Conservation (phyloP, 306 rosid genomes). For the Oxytropis ochrocephala region DNA sequence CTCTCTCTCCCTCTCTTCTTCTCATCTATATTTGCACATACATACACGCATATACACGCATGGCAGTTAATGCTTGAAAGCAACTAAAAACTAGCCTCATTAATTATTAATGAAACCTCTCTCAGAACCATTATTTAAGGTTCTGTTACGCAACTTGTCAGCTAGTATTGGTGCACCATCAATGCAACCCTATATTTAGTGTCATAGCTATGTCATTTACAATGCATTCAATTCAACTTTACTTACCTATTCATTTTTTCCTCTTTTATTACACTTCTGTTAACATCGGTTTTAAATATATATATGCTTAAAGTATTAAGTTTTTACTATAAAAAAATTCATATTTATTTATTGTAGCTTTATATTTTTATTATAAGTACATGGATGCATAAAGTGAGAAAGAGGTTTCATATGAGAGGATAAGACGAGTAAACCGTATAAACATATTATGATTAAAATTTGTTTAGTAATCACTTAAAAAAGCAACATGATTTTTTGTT, state of each 20-base stretch:
- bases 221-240: not conserved
- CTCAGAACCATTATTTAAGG: slow-evolving; percentile 27
- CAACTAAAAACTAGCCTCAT: slow-evolving; percentile 41
- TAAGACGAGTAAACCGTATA: too few relatives aligned
- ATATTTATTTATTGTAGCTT: too few relatives aligned
- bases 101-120: slow-evolving; percentile 28
- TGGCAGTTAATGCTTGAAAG: slow-evolving; percentile 34
- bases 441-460: too few relatives aligned
- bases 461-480: too few relatives aligned
- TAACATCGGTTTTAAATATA: not conserved
- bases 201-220: not conserved
- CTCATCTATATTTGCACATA: not conserved
- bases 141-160: slow-evolving; percentile 36
- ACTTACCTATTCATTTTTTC: not conserved
- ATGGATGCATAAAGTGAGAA: too few relatives aligned
- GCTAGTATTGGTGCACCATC: slow-evolving; percentile 30
- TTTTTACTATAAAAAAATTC: too few relatives aligned
- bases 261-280: not conserved
- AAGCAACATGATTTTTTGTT: too few relatives aligned
- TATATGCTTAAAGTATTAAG: too few relatives aligned
- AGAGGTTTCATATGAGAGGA: too few relatives aligned
- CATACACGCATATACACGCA: slow-evolving; percentile 7
- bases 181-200: slow-evolving; percentile 37
- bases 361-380: too few relatives aligned
- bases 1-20: slow-evolving; percentile 2